Base-by-base conservation (phyloP, 2,329 filamentous ascomycete species). In the Sporothrix variecibatus region DNA sequence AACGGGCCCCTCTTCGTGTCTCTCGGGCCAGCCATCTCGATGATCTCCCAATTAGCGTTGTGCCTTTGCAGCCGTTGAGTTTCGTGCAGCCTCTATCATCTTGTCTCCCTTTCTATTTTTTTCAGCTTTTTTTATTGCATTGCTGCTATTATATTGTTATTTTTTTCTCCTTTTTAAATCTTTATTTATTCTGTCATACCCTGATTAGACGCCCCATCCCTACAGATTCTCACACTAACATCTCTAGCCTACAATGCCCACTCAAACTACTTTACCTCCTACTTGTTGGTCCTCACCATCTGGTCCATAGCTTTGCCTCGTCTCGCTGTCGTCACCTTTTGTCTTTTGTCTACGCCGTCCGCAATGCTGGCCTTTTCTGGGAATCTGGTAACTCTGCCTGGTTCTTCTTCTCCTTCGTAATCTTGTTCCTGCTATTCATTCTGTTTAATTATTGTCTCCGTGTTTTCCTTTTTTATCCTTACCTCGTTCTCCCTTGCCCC, bases 1-100 rank as follows among this genome's bases (percentile, higher is more conserved):
- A 72, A 67, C 58, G 71, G 69, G 70, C 70, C 70, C 70, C 70
- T 72, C 20, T 51, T 58, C 40, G n/a, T 58, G 53, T 53, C 56
- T 64, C 26, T 51, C 26, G 43, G 58, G 56, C 70, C 53, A 51
- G 34, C 70, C 56, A 64, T 72, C 71, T 64, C 40, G 58, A 72
- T 67, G 71, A 72, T 72, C 71, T 65, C 46, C 58, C 46, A 49
- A 40, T 34, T 72, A 72, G 58, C 71, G 60, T 43, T 38, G 26
- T 40, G 53, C 51, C 51, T 71, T 40, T 34, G 9, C 26, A 69
- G 46, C 68, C 34, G 67, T 71, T 26, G 38, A 15, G 51, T 65
- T 72, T 43, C 43, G 20, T 72, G 70, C 70, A 64, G 40, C 70
- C 70, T 72, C 38, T 60, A 38, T 53, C 15, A 46, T 40, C 31